Percentiles rank a stretch among this genome's conserved stretches.
Conservation (phyloP, 2,329 filamentous ascomycete species). For the Tolypocladium tropicale region DNA sequence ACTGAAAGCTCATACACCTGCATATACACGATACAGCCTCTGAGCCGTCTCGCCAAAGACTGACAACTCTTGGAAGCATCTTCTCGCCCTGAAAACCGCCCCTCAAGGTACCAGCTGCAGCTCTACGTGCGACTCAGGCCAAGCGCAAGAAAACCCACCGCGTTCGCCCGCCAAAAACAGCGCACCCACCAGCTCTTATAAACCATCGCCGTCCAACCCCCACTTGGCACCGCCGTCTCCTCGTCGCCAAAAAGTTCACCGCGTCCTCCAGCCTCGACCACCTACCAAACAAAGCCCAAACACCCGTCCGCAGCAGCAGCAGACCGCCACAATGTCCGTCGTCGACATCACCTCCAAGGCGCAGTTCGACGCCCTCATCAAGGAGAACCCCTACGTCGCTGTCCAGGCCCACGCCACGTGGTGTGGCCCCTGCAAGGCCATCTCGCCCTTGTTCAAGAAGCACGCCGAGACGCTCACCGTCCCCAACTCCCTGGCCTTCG, state of each 20-base stretch:
- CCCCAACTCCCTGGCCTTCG: conserved; percentile 38
- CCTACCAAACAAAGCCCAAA: background rate
- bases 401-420: conserved; percentile 50
- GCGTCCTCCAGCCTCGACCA: background rate
- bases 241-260: background rate
- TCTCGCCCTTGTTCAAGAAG: conserved; percentile 42
- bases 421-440: conserved; percentile 52
- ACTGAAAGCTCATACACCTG: no score
- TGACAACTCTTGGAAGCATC: no score
- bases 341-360: conserved; percentile 28
- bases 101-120: no score
- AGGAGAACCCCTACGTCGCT: conserved; percentile 38
- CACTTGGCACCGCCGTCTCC: background rate
- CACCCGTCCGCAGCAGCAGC: background rate
- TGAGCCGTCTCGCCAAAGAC: no score
- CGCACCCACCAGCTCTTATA: background rate
- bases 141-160: background rate
- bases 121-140: background rate
- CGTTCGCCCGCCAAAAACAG: background rate
- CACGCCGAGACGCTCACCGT: conserved; percentile 28
- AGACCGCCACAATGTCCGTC: conserved; percentile 14
- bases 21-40: background rate
- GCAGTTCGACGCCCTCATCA: conserved; percentile 39
- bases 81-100: no score
- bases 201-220: background rate